phyloP scores from a whole-genome alignment of 2,329 filamentous ascomycete genomes.

The Beauveria sp. region DNA sequence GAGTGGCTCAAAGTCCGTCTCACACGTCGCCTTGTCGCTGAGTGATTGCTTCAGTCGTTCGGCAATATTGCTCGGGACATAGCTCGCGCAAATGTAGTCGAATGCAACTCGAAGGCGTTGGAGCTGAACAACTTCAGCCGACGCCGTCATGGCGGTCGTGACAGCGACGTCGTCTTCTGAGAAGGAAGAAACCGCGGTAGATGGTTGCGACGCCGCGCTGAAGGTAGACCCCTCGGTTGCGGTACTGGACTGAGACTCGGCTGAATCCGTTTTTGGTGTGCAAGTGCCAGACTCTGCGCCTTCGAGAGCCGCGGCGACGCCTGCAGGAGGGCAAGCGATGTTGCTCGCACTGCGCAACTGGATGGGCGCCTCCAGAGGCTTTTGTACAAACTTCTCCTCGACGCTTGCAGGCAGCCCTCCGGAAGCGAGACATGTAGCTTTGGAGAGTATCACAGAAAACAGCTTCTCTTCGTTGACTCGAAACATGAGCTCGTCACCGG shows the following conservation, averaged over 20 bases:
- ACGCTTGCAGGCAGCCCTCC: conserved; percentile 66
- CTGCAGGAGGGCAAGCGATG: background rate
- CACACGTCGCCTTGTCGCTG: conserved; percentile 22
- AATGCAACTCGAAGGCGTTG: conserved; percentile 59
- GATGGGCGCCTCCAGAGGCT: conserved; percentile 68
- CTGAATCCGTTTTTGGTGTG: conserved; percentile 23
- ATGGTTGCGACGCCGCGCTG: conserved; percentile 31
- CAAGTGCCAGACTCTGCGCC: conserved; percentile 20
- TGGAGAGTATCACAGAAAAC: conserved; percentile 54
- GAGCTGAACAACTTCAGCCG: conserved; percentile 44
- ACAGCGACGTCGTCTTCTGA: conserved; percentile 28
- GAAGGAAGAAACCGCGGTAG: conserved; percentile 40
- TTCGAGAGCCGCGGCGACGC: background rate
- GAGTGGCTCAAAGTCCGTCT: conserved; percentile 61
- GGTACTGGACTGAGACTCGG: conserved; percentile 36
- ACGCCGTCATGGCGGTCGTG: conserved; percentile 36
- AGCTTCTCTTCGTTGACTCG: conserved; percentile 69
- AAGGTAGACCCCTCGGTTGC: conserved; percentile 28
- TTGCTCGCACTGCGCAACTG: conserved; percentile 50
- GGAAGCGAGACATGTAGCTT: conserved; percentile 62
- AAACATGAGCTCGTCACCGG: conserved; percentile 79
- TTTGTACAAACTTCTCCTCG: conserved; percentile 76
- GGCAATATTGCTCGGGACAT: conserved; percentile 43
- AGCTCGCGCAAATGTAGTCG: conserved; percentile 55
- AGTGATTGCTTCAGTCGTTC: conserved; percentile 35